A percentile compares a stretch with the other conserved stretches of the same genome.
Conservation (phyloP, 2,329 filamentous ascomycete species). For the Fusarium sp. region DNA sequence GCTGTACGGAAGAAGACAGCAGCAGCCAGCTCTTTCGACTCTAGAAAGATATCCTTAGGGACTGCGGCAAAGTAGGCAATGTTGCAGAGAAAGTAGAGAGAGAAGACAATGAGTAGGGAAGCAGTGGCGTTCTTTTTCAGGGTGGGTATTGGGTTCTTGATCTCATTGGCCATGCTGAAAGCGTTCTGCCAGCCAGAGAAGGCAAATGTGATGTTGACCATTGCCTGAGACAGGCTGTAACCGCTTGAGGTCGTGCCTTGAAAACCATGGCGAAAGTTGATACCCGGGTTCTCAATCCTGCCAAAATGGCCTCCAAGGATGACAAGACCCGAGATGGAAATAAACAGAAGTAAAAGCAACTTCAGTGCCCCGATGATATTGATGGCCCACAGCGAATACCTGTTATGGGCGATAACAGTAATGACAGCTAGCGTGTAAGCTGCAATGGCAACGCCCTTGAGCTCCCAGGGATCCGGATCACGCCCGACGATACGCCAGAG, state of each 20-base stretch:
- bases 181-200: slow-evolving; percentile 69
- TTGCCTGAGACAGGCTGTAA: slow-evolving; percentile 56
- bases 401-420: slow-evolving; percentile 67
- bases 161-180: slow-evolving; percentile 72
- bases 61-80: slow-evolving; percentile 71
- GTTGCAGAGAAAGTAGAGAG: slow-evolving; percentile 69
- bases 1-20: slow-evolving; percentile 69
- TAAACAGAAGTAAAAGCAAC: slow-evolving; percentile 69
- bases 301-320: slow-evolving; percentile 60
- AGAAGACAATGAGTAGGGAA: slow-evolving; percentile 61
- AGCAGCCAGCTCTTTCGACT: slow-evolving; percentile 65
- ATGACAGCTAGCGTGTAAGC: slow-evolving; percentile 70
- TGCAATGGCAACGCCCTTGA: slow-evolving; percentile 74
- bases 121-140: slow-evolving; percentile 62
- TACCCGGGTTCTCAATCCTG: slow-evolving; percentile 46
- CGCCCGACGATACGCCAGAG: slow-evolving; percentile 67
- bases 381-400: slow-evolving; percentile 65
- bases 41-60: slow-evolving; percentile 62
- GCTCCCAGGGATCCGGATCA: slow-evolving; percentile 68
- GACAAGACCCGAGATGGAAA: slow-evolving; percentile 70
- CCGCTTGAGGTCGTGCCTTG: slow-evolving; percentile 51
- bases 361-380: slow-evolving; percentile 71
- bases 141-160: slow-evolving; percentile 68
- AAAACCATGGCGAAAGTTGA: slow-evolving; percentile 54
- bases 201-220: slow-evolving; percentile 70